Conservation (phyloP, 768 basidiomycete genomes). For the Phaffia tasmanica region DNA sequence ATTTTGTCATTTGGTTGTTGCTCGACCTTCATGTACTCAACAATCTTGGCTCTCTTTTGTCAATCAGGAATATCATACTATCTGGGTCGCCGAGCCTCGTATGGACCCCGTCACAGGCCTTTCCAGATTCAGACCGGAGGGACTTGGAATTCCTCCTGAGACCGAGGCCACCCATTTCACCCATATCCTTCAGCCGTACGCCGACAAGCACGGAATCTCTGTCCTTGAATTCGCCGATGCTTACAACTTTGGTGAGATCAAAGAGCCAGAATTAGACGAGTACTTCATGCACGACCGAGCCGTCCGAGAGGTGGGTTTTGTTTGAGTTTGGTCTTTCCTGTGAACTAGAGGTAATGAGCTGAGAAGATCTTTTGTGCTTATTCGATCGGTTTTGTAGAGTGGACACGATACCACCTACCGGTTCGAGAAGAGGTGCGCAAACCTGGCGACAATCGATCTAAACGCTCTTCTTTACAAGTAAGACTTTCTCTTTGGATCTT, state of each 20-base stretch:
- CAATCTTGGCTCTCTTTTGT: no score
- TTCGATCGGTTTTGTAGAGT: not conserved
- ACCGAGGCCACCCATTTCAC: slow-evolving; percentile 98
- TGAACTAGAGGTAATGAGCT: not conserved
- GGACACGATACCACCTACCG: slow-evolving; percentile 81
- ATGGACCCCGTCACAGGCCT: slow-evolving; percentile 90
- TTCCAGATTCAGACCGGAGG: slow-evolving; percentile 86
- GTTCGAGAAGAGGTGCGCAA: slow-evolving; percentile 94
- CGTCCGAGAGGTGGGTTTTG: slow-evolving; percentile 80
- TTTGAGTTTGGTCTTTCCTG: not conserved
- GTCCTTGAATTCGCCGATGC: slow-evolving; percentile 93
- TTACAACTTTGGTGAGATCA: slow-evolving; percentile 73
- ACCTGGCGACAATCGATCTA: slow-evolving; percentile 90
- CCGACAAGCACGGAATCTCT: slow-evolving; percentile 78
- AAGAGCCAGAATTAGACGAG: slow-evolving; percentile 82
- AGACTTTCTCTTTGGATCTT: slow-evolving; percentile 11
- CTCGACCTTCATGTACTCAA: no score
- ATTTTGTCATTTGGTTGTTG: not conserved
- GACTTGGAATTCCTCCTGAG: slow-evolving; percentile 92
- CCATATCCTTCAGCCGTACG: slow-evolving; percentile 90
- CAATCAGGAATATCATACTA: slow-evolving; percentile 75
- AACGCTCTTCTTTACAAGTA: slow-evolving; percentile 86
- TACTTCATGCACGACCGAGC: slow-evolving; percentile 96
- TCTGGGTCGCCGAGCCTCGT: slow-evolving; percentile 91
- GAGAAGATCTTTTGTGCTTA: not conserved